Base-by-base conservation (phyloP, 169 alveolate species). In the Amoebophrya sp. region DNA sequence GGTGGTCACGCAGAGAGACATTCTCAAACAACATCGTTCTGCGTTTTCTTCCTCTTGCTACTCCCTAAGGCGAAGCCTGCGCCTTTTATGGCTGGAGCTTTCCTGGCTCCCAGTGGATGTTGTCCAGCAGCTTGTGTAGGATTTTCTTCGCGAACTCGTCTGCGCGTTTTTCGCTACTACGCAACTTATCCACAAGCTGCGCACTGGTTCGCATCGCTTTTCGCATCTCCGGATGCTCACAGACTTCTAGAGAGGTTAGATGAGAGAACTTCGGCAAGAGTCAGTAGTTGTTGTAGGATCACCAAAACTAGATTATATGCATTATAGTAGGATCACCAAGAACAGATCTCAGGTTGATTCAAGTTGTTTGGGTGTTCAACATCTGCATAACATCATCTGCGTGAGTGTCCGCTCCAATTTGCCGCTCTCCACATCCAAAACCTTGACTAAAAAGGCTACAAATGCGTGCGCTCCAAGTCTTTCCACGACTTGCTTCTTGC, bases 21-120 rank as follows among this genome's bases (percentile, higher is more conserved):
- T n/a, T n/a, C n/a, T n/a, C n/a, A n/a, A n/a, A n/a, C n/a, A n/a
- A n/a, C n/a, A n/a, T n/a, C n/a, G n/a, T n/a, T n/a, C n/a, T n/a
- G n/a, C n/a, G n/a, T n/a, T n/a, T n/a, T n/a, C n/a, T n/a, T n/a
- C n/a, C n/a, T n/a, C n/a, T n/a, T n/a, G n/a, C n/a, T n/a, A n/a
- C n/a, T n/a, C n/a, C n/a, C n/a, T n/a, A n/a, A n/a, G n/a, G n/a
- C n/a, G n/a, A n/a, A n/a, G n/a, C n/a, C n/a, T n/a, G n/a, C n/a
- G n/a, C n/a, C n/a, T n/a, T n/a, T n/a, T n/a, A n/a, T n/a, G n/a
- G n/a, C n/a, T n/a, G n/a, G n/a, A n/a, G n/a, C n/a, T n/a, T n/a
- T n/a, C n/a, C 18, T 26, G 83, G 83, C 83, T 65, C 83, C 83
- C 83, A 65, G 83, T 26, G n/a, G 26, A 65, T 65, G 83, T 65